Evolutionary conservation across 768 basidiomycete species (phyloP), one percentile per base, ranked within the genome.

Genomic region (Sporobolomyces roseus): DNA sequence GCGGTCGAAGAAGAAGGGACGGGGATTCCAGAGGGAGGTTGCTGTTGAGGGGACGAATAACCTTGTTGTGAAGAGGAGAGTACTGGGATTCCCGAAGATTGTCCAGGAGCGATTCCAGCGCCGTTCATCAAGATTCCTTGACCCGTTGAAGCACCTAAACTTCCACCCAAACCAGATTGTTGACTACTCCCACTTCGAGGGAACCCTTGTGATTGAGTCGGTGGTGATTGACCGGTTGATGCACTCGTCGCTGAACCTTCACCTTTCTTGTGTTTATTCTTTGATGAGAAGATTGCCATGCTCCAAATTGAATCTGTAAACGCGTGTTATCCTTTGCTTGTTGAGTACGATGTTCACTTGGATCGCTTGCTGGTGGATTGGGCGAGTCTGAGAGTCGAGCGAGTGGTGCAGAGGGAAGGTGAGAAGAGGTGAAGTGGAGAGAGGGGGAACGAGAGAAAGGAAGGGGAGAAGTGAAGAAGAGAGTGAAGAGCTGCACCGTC

Each of bases 231-330:
- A 8, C 33, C 29, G 23, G n/a, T 43, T 35, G 32, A 36, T 35
- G 52, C 36, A n/a, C n/a, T n/a, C n/a, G n/a, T 35, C 43, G 30
- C 43, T 4, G 59, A 52, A 36, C 52, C 55, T 27, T 61, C 60
- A 23, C 49, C 32, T 61, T 72, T 72, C 60, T 72, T 72, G 63
- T 65, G 63, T 46, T 72, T 65, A 14, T 65, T 61, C 55, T 68
- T 68, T 52, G 68, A 70, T 7, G 61, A 63, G 71, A 72, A 72
- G 66, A 72, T 72, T 32, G 71, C 71, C 71, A 72, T 50, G 46
- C 46, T 48, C 46, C 46, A 48, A 48, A 48, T 23, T 12, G 13
- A 48, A 43, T 29, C 14, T 33, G 29, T 52, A 14, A 27, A 52
- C 51, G 51, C 51, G 51, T 52, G 12, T 17, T 19, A 7, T 29